Conservation (phyloP, 2,329 filamentous ascomycete species). For the Talaromyces marneffei region DNA sequence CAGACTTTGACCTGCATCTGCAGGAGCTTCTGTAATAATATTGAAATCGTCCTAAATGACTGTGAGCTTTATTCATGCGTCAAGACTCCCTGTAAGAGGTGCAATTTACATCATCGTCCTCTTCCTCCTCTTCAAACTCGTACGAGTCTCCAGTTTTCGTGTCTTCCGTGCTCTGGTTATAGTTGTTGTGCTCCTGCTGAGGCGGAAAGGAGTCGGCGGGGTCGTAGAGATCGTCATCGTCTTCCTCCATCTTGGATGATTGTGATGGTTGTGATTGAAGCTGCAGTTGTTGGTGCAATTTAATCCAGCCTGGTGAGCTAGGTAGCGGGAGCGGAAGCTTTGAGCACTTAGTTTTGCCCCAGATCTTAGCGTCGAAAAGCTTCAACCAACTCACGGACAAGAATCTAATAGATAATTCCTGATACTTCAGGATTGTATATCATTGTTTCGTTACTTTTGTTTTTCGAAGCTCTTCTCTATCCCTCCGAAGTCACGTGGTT, state of each 20-base stretch:
- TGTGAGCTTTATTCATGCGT: slow-evolving; percentile 15
- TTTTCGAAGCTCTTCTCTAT: neutral
- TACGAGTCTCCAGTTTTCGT: slow-evolving; percentile 32
- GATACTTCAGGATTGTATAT: neutral
- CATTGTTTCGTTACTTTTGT: neutral
- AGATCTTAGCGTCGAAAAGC: slow-evolving; percentile 12
- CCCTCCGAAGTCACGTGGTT: slow-evolving; percentile 6
- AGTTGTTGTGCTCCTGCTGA: slow-evolving; percentile 24
- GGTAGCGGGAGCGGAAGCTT: slow-evolving; percentile 11
- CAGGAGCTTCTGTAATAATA: slow-evolving; percentile 45
- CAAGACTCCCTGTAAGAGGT: neutral
- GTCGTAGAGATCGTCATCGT: slow-evolving; percentile 45
- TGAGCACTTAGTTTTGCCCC: slow-evolving; percentile 8
- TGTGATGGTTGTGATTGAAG: neutral
- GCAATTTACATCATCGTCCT: slow-evolving; percentile 25
- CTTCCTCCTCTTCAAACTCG: slow-evolving; percentile 41
- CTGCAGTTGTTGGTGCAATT: slow-evolving; percentile 8
- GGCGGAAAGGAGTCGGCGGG: slow-evolving; percentile 34
- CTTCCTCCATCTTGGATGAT: slow-evolving; percentile 37
- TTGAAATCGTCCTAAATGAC: slow-evolving; percentile 42
- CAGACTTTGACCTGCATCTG: slow-evolving; percentile 36
- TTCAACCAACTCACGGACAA: neutral
- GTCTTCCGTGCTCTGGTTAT: slow-evolving; percentile 28
- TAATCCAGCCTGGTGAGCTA: neutral
- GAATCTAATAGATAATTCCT: neutral